Base-by-base conservation (phyloP, 805 yeast species). In the Phaffomyces antillensis region DNA sequence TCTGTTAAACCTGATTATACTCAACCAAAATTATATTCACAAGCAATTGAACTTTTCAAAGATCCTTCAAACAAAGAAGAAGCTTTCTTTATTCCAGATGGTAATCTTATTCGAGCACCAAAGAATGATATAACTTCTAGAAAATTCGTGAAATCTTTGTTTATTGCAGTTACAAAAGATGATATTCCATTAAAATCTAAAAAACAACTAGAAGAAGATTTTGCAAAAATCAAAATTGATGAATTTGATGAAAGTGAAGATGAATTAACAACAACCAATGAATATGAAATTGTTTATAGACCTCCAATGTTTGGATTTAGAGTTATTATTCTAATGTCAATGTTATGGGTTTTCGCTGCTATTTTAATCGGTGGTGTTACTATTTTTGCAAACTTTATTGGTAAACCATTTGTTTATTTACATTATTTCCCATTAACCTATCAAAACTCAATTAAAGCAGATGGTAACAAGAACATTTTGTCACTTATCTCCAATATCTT, bases 71-170 rank as follows among this genome's bases (percentile, higher is more conserved):
- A 71, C 0, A 51, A 58, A 1, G 61, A 71, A 0, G 66, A 65
- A 33, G 79, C 84, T 0, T 79, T 77, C 40, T 84, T 84, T 58
- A 79, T 86, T 8, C 90, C 90, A 0, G 83, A 86, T 61, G 99
- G 99, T 4, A 68, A 70, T 39, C 83, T 77, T 55, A 78, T 90
- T 31, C 77, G 98, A 45, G 99, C 89, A 1, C 99, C 99, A 1
- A 83, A 79, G 47, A 76, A 76, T 51, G 97, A 90, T 59, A 81
- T 81, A 15, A 80, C 83, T 18, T 77, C 91, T 0, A 68, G 88
- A 46, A 75, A 73, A 40, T 79, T 72, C 51, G 76, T 81, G 30
- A 78, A 76, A 52, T 74, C 76, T 39, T 64, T 89, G 46, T 93
- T 93, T 65, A 83, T 86, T 1, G 78, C 88, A 0, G 97, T 91